phyloP scores from a whole-genome alignment of 1,284 basidiomycete genomes.

The Paramarasmius palmivorus region DNA sequence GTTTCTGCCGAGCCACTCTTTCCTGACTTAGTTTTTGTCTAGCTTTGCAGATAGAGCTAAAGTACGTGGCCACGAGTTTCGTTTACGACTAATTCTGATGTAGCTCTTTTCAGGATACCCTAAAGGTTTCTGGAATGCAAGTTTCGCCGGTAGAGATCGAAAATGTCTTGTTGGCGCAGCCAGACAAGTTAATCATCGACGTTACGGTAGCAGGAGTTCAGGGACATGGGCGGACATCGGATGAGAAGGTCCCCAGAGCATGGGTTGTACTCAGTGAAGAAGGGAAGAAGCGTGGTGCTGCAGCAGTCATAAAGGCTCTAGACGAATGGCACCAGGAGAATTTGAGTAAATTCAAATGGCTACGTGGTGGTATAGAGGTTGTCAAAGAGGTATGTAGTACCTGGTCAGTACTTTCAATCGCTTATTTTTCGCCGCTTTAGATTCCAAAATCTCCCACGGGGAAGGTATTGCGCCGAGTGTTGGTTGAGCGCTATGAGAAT shows the following conservation, averaged over 20 bases:
- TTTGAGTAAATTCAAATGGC: slow-evolving; percentile 71
- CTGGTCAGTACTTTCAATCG: neutral
- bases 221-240: slow-evolving; percentile 57
- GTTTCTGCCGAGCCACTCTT: slow-evolving; percentile 4
- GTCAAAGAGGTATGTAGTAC: slow-evolving; percentile 52
- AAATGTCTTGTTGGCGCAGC: slow-evolving; percentile 56
- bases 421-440: slow-evolving; percentile 4
- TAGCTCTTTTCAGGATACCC: slow-evolving; percentile 51
- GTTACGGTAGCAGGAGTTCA: slow-evolving; percentile 69
- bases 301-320: slow-evolving; percentile 44
- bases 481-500: slow-evolving; percentile 58
- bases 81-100: neutral
- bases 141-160: slow-evolving; percentile 78
- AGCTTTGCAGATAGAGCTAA: slow-evolving; percentile 66
- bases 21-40: neutral
- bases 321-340: slow-evolving; percentile 60
- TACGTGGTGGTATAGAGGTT: slow-evolving; percentile 68
- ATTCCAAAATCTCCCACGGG: slow-evolving; percentile 69
- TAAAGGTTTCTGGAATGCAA: slow-evolving; percentile 74
- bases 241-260: slow-evolving; percentile 71
- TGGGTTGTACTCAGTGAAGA: slow-evolving; percentile 66
- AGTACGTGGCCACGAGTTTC: slow-evolving; percentile 31
- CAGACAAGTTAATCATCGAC: slow-evolving; percentile 57
- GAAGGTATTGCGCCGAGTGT: slow-evolving; percentile 58
- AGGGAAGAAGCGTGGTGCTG: slow-evolving; percentile 48